Percentiles rank a stretch among this genome's conserved stretches.
Conservation (phyloP, 257 asterid species). For the Solanum peruvianum region DNA sequence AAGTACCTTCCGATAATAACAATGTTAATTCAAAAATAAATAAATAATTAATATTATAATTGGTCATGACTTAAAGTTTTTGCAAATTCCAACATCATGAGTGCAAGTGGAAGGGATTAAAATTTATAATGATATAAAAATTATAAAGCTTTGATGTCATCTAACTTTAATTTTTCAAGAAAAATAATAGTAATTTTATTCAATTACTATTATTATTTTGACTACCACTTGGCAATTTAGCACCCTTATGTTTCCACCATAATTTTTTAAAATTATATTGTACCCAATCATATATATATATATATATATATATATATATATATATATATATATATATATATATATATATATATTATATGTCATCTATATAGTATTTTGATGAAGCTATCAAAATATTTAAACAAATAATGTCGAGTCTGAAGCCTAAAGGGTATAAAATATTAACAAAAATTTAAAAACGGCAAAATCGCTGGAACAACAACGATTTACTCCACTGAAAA, state of each 20-base stretch:
- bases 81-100: not conserved
- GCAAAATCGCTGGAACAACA: too few species aligned
- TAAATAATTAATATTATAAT: not conserved
- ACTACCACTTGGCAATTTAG: not conserved
- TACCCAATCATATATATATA: not conserved
- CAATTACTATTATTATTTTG: not conserved
- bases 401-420: not conserved
- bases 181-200: not conserved
- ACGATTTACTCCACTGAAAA: too few species aligned
- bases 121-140: not conserved
- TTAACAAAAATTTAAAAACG: too few species aligned
- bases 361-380: not conserved
- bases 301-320: too few species aligned
- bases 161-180: not conserved
- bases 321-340: too few species aligned
- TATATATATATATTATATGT: too few species aligned
- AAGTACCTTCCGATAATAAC: not conserved
- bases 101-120: not conserved
- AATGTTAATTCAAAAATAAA: not conserved
- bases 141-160: not conserved
- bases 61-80: not conserved
- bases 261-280: not conserved
- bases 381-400: not conserved
- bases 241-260: not conserved
- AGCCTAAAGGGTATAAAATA: too few species aligned